Percentiles rank a stretch among this genome's conserved stretches.
phyloP scores from a whole-genome alignment of 2,329 filamentous ascomycete species.

The Neonectria sp. region DNA sequence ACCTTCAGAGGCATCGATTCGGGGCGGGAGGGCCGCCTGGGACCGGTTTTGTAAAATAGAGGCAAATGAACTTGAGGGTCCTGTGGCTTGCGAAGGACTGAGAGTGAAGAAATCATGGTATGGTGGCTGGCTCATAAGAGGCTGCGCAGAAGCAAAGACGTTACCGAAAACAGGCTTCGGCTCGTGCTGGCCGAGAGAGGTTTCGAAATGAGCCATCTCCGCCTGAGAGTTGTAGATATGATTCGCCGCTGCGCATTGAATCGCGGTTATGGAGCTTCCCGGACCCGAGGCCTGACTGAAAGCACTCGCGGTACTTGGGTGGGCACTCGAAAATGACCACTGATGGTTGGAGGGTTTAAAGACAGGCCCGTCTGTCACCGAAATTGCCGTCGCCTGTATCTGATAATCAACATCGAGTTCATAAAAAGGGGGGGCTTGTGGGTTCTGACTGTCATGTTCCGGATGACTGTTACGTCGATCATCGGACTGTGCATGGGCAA shows the following conservation, averaged over 20 bases:
- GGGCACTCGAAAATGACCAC: conserved; percentile 10
- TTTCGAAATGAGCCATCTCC: not conserved
- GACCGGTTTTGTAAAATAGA: not conserved
- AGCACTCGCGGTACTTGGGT: conserved; percentile 20
- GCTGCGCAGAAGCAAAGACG: conserved; percentile 9
- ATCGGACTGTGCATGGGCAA: conserved; percentile 21
- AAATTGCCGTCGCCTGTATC: conserved; percentile 34
- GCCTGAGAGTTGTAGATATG: not conserved
- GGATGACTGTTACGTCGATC: conserved; percentile 40
- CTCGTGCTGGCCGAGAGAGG: not conserved
- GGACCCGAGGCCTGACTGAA: conserved; percentile 19
- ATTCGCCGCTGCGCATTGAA: conserved; percentile 10
- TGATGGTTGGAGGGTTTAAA: conserved; percentile 24
- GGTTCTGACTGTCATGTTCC: conserved; percentile 45
- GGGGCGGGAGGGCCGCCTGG: not conserved
- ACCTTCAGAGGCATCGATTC: not conserved
- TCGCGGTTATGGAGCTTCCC: conserved; percentile 8
- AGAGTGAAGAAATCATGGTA: not conserved
- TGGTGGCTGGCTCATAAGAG: not conserved
- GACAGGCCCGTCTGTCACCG: conserved; percentile 30
- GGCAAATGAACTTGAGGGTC: not conserved
- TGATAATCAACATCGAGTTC: conserved; percentile 41
- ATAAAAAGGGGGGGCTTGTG: conserved; percentile 33
- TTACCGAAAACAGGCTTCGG: not conserved
- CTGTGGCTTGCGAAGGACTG: not conserved